Evolutionary conservation across 352 stramenopile genomes (phyloP), one percentile per base, ranked within the genome.

Genomic region (Pythium sukuiense): DNA sequence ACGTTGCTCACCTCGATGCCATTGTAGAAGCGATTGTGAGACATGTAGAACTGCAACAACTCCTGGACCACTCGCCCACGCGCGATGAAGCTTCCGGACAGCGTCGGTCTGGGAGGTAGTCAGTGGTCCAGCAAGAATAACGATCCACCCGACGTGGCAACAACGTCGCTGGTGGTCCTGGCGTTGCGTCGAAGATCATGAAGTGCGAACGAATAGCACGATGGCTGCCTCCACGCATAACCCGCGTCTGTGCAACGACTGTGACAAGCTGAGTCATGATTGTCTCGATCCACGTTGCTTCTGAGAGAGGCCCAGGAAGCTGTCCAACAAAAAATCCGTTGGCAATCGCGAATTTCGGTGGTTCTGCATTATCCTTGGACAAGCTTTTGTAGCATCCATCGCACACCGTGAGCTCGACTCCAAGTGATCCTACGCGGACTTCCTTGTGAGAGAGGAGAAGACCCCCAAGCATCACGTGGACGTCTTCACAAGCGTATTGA

Each of bases 301-400:
- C 39, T 0, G 7, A 14, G 0, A 75, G 27, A 2, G 46, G 0
- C 1, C 32, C 18, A 3, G 69, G 69, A 20, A 70, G 52, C 2
- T 7, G 1, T 6, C 69, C 69, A 1, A 72, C 33, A 27, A 53
- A 72, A 33, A 76, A 76, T 9, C 69, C 69, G 43, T 76, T 76
- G 5, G 67, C 67, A 24, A 76, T 76, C 9, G 69, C 39, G 27
- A 57, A 76, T 14, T 65, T 76, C 8, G 69, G 69, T 8, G 63
- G 33, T 3, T 35, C 24, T 0, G 6, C 26, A 1, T 1, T n/a
- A 16, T 7, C 16, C 9, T 55, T 60, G 8, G 4, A 8, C 8
- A 71, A 30, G n/a, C 52, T 63, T 24, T 18, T 14, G 43, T 54
- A 6, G 32, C 65, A 66, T 26, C 60, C 52, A 14, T 30, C 14